Conservation (phyloP, 1,284 basidiomycete species). For the Papiliotrema fonsecae region DNA sequence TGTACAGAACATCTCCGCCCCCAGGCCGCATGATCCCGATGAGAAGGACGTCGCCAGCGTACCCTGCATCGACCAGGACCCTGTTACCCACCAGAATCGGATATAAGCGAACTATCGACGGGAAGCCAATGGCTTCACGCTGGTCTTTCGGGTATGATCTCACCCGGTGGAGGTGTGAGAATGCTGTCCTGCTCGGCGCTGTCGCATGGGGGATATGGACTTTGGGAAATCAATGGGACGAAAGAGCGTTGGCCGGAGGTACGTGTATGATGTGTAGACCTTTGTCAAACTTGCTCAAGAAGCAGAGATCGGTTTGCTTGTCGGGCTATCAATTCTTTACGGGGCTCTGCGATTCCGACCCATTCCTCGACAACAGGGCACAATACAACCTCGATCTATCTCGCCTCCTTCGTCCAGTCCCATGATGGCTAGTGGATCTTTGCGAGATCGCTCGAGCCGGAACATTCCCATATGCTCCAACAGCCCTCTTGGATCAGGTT, state of each 20-base stretch:
- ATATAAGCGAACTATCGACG: neutral
- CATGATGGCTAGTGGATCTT: neutral
- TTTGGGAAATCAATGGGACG: conserved; percentile 33
- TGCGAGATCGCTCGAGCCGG: conserved; percentile 14
- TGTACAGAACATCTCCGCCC: neutral
- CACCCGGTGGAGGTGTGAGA: conserved; percentile 36
- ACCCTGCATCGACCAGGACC: conserved; percentile 13
- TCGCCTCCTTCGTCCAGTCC: conserved; percentile 5
- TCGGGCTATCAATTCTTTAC: conserved; percentile 28
- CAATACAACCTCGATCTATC: conserved; percentile 8
- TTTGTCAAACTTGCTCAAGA: neutral
- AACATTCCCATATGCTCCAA: conserved; percentile 2
- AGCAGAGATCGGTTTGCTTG: conserved; percentile 27
- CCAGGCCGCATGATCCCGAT: neutral
- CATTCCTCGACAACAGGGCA: conserved; percentile 5
- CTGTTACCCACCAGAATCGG: conserved; percentile 22
- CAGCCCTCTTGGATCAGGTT: neutral
- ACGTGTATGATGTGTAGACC: conserved; percentile 2
- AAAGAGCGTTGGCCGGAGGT: conserved; percentile 43
- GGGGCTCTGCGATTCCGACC: conserved; percentile 12
- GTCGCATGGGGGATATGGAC: conserved; percentile 29
- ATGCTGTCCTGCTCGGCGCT: conserved; percentile 30
- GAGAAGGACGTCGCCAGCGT: conserved; percentile 14
- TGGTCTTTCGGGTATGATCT: conserved; percentile 13
- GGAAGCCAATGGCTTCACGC: conserved; percentile 10